Base-by-base conservation (phyloP, 1,284 basidiomycete genomes). In the Abortiporus biennis region DNA sequence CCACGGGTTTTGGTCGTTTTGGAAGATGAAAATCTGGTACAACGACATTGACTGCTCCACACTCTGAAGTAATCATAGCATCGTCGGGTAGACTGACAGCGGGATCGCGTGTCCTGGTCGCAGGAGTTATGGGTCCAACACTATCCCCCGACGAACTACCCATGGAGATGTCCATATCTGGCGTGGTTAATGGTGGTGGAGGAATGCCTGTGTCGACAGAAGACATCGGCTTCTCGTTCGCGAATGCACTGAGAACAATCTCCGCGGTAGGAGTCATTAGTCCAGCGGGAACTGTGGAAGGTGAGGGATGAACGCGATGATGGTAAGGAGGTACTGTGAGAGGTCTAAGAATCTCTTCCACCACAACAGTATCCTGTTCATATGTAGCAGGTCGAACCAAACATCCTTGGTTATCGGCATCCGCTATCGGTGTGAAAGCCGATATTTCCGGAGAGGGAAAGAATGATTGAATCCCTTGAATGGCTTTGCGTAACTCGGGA, bases 391-490 rank as follows among this genome's bases (percentile, higher is more conserved):
- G n/a, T n/a, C n/a, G n/a, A n/a, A n/a, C n/a, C n/a, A n/a, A n/a
- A n/a, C n/a, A n/a, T n/a, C n/a, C n/a, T n/a, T n/a, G n/a, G n/a
- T n/a, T n/a, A n/a, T n/a, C 19, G 8, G 15, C 15, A 17, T 34
- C 15, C 15, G n/a, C 32, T 17, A 34, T 34, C 8, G 32, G 15
- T 8, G 32, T 6, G 15, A 15, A 13, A 17, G 15, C 32, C 29
- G 24, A 8, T 38, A 31, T 17, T 22, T 39, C 16, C 15, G 38
- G 23, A 2, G 43, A 43, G 21, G 46, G 48, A 47, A 54, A 60
- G 51, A 64, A 62, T 4, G 55, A 54, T 32, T 56, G 45, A 33
- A 56, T 44, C 24, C 40, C 44, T 17, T 52, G 32, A 31, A 62
- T 48, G n/a, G 50, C 49, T 9, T 40, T 22, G 19, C 58, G 54